Evolutionary conservation across 148 eudicot species (phyloP), one percentile per base, ranked within the genome.

Genomic region (Tetragonia tetragonoides): DNA sequence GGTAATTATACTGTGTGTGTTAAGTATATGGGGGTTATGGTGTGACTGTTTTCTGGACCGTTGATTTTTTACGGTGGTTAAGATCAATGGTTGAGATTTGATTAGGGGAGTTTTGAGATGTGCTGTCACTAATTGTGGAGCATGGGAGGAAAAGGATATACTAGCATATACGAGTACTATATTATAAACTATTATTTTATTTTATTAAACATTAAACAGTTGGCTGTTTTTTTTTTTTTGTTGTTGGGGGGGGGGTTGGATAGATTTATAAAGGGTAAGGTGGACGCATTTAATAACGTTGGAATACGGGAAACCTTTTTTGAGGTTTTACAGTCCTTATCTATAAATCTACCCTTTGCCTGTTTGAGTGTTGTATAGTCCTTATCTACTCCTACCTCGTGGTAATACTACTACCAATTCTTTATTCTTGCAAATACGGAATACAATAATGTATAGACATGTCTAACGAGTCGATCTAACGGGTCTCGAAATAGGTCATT

Each of bases 111-210:
- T 42, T 42, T 44, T 77, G 71, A 44, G 69, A 49, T 79, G 77
- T 51, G 72, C 23, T 72, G 77, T 79, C 77, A 23, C 23, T 28
- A 34, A 17, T 64, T 70, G 39, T 12, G 60, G 47, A 71, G 75
- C 46, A 49, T 62, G 73, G 73, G 81, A 18, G 47, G 81, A 79
- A 79, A 79, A 37, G 65, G 81, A 79, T 79, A 64, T 79, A 12
- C 77, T 72, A 79, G 80, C 81, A 65, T 46, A 49, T n/a, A n/a
- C n/a, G n/a, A n/a, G n/a, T n/a, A n/a, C n/a, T n/a, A n/a, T 24
- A 10, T 21, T 46, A 46, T 46, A 10, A 46, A 46, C 1, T 7
- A 46, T 46, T 46, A 7, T 46, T 46, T 46, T 10, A 7, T 10
- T 46, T 46, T 46, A 7, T 6, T 6, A 46, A 1, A 46, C 7